Evolutionary conservation across 2,329 filamentous ascomycete genomes (phyloP).

Genomic region (Ophiostoma himal-ulmi): DNA sequence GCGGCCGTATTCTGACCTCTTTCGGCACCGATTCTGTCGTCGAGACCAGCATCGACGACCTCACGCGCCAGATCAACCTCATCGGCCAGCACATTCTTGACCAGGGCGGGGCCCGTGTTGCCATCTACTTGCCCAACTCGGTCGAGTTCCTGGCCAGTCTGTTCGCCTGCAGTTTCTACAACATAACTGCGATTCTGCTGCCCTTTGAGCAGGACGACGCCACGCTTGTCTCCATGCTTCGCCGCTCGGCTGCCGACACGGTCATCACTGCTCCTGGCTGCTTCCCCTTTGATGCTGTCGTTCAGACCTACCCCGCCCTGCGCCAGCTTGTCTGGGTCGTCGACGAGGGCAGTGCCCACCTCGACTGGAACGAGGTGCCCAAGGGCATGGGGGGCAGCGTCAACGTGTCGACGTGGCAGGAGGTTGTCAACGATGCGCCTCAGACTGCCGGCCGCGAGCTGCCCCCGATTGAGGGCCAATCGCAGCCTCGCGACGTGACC

Average conservation of each 20-base stretch:
- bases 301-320: slow-evolving; percentile 59
- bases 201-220: slow-evolving; percentile 72
- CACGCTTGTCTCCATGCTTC: slow-evolving; percentile 62
- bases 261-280: slow-evolving; percentile 79
- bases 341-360: slow-evolving; percentile 80
- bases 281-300: slow-evolving; percentile 71
- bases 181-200: slow-evolving; percentile 74
- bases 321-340: slow-evolving; percentile 86
- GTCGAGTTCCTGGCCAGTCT: slow-evolving; percentile 76
- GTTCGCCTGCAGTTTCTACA: slow-evolving; percentile 88
- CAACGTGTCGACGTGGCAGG: slow-evolving; percentile 87
- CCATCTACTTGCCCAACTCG: slow-evolving; percentile 88
- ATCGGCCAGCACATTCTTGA: slow-evolving; percentile 72
- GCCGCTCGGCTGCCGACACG: slow-evolving; percentile 68
- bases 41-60: slow-evolving; percentile 65
- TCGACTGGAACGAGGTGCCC: slow-evolving; percentile 91
- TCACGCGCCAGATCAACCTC: slow-evolving; percentile 81
- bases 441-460: slow-evolving; percentile 54
- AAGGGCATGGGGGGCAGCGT: slow-evolving; percentile 67
- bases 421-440: slow-evolving; percentile 69
- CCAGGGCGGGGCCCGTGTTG: slow-evolving; percentile 68
- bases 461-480: slow-evolving; percentile 54
- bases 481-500: slow-evolving; percentile 51
- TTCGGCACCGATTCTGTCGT: slow-evolving; percentile 67
- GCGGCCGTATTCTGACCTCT: slow-evolving; percentile 71